Evolutionary conservation across 192 early-diverging fungal genomes (phyloP).

Genomic region (Chytriomyces sp.): DNA sequence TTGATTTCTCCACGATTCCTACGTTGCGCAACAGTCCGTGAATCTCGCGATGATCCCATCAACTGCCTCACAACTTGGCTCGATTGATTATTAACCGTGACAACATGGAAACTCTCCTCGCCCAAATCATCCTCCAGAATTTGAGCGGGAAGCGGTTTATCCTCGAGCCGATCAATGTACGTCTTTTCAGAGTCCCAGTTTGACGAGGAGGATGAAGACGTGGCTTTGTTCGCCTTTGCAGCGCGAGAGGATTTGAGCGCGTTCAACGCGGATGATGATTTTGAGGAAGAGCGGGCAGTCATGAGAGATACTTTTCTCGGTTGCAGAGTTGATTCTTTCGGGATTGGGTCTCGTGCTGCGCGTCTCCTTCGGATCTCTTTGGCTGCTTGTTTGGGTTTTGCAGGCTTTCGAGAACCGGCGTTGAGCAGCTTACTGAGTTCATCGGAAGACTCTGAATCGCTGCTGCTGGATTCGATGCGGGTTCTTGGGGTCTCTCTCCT

Average conservation of each 20-base stretch:
- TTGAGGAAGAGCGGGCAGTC: slow-evolving; percentile 12
- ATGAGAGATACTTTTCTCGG: slow-evolving; percentile 14
- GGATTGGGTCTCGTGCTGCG: too few species aligned
- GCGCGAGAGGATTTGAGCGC: slow-evolving; percentile 3
- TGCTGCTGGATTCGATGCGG: too few species aligned
- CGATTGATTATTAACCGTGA: neutral
- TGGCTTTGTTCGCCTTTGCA: neutral
- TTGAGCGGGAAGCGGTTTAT: slow-evolving; percentile 2
- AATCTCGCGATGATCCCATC: too few species aligned
- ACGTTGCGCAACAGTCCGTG: too few species aligned
- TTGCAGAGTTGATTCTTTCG: neutral
- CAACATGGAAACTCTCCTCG: neutral
- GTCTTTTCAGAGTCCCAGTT: slow-evolving; percentile 15
- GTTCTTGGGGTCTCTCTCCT: too few species aligned
- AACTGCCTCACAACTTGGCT: too few species aligned
- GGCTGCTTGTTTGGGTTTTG: too few species aligned
- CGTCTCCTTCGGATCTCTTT: too few species aligned
- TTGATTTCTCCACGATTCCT: too few species aligned
- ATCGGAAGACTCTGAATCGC: too few species aligned
- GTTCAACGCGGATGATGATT: slow-evolving; percentile 3
- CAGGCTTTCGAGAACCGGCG: too few species aligned
- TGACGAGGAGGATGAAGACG: neutral
- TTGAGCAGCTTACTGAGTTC: too few species aligned
- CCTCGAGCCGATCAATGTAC: slow-evolving; percentile 23
- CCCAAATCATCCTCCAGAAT: neutral